These are phyloP conservation scores for Marasmius fiardii DNA, from an alignment of 1,284 basidiomycete species.

Conservation along the genomic window DNA sequence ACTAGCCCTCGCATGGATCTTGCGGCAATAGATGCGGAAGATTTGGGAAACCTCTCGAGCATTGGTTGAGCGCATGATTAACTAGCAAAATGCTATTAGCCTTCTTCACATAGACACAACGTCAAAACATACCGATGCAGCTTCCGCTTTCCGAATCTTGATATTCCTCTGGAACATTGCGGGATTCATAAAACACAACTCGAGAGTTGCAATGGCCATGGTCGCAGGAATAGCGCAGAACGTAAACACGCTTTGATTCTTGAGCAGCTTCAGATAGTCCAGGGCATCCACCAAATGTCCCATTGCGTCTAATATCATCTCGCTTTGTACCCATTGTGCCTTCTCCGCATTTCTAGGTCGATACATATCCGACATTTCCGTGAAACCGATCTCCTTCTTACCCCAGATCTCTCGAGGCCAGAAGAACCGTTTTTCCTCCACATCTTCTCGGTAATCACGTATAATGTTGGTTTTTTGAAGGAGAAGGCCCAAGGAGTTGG, in stretches of 20 bases:
- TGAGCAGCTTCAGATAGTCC: constrained; percentile 87
- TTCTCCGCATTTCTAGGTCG: constrained; percentile 22
- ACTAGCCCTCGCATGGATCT: constrained; percentile 79
- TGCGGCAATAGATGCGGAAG: constrained; percentile 80
- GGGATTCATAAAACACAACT: constrained; percentile 91
- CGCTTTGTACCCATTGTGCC: constrained; percentile 79
- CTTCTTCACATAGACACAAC: neutral
- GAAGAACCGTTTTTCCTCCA: constrained; percentile 83
- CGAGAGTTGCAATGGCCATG: constrained; percentile 96
- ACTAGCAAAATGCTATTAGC: constrained; percentile 36
- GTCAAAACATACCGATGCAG: constrained; percentile 61
- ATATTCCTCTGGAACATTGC: constrained; percentile 89
- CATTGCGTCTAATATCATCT: constrained; percentile 90
- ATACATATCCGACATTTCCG: constrained; percentile 63
- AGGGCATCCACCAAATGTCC: constrained; percentile 83
- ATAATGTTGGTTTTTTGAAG: constrained; percentile 99
- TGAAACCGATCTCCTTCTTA: constrained; percentile 58
- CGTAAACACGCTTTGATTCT: constrained; percentile 93
- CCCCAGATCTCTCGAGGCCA: constrained; percentile 97
- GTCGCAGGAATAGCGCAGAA: constrained; percentile 95
- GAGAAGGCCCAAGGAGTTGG: constrained; percentile 95
- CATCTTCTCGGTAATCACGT: constrained; percentile 93
- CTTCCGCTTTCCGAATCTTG: constrained; percentile 93
- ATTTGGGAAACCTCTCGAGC: constrained; percentile 89
- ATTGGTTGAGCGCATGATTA: constrained; percentile 91